Conservation (phyloP, 2,329 filamentous ascomycete species). For the Alternaria novae-zelandiae region DNA sequence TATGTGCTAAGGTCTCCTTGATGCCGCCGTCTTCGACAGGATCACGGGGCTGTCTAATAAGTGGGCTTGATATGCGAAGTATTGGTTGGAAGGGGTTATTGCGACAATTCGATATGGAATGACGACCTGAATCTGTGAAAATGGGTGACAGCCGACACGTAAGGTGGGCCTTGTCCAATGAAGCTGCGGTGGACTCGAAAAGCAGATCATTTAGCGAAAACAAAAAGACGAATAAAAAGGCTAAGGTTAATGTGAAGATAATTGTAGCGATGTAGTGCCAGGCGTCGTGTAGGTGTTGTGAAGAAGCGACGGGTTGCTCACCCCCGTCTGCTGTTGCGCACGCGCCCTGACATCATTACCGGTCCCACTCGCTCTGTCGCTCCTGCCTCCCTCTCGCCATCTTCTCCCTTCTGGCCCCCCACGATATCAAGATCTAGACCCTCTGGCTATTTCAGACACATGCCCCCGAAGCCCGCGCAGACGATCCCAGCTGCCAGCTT, state of each 20-base stretch:
- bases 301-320: background rate
- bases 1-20: background rate
- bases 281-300: background rate
- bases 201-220: no score
- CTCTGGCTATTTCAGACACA: background rate
- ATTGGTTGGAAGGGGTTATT: background rate
- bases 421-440: conserved; percentile 9
- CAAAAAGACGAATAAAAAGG: no score
- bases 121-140: background rate
- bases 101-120: no score
- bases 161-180: background rate
- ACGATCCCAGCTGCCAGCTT: conserved; percentile 3
- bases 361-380: background rate
- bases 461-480: background rate
- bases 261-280: background rate
- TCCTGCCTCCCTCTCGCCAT: background rate
- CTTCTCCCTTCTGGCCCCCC: background rate
- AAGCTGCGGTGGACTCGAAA: background rate
- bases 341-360: conserved; percentile 3
- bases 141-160: background rate
- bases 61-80: no score
- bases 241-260: no score
- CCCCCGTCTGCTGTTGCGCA: background rate
- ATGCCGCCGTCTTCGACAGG: background rate
- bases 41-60: background rate